Evolutionary conservation across 768 basidiomycete genomes (phyloP), one percentile per base, ranked within the genome.

Genomic region (Steccherinum ochraceum): DNA sequence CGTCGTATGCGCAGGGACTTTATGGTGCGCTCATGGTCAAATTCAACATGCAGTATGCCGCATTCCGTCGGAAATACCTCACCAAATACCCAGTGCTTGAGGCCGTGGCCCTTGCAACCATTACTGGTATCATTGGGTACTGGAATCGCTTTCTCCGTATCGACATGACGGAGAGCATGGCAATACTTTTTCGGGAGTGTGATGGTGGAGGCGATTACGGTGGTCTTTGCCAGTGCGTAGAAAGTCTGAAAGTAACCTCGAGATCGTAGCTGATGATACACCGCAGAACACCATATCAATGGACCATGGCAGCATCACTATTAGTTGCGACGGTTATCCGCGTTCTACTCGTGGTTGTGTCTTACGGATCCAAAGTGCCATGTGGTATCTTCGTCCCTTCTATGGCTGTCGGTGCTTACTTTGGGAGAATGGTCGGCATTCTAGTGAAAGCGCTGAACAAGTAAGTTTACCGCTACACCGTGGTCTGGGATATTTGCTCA

Each of bases 361-460:
- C 92, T 2, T 99, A 98, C 64, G 96, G 96, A 0, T 89, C 85
- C 62, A 97, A 93, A 66, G 96, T 99, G 0, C 96, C 96, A 1
- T 90, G 90, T 11, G 96, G 96, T 21, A 99, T 99, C 58, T 99
- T 99, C 58, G 91, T 99, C 0, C 96, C 96, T 1, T 96, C 94
- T 2, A 98, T 99, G 96, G 96, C 95, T 1, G 85, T 98, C 50
- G 96, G 96, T 35, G 96, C 96, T 3, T 88, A 91, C 0, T 98
- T 98, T 62, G 96, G 96, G 2, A 77, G 96, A 35, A 96, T 98
- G 93, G 72, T 99, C 16, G 96, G 96, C 1, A 98, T 97, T 53
- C 76, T 96, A 56, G 93, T 97, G 25, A 95, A 96, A 68, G 93
- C 93, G 0, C 75, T 96, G 68, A 84, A 95, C 65, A 77, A 75